Percentiles rank a stretch among this genome's conserved stretches.
Evolutionary conservation across 2,329 filamentous ascomycete species (phyloP).

Genomic region (Fusarium nelsonii): DNA sequence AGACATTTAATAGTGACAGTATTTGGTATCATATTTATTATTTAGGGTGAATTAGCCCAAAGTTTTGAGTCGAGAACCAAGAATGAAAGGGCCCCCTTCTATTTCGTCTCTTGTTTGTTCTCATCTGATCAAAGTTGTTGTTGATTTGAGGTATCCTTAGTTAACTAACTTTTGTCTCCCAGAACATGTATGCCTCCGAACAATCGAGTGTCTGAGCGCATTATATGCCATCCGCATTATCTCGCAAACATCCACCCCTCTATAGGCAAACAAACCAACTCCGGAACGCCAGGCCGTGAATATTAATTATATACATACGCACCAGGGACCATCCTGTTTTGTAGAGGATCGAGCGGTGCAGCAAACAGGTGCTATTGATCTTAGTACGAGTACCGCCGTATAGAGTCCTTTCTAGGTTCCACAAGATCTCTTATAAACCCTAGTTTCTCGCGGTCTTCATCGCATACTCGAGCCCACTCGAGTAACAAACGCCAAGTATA

Average conservation of each 20-base stretch:
- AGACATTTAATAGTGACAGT: not conserved
- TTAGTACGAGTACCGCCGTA: constrained; percentile 17
- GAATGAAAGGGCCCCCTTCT: constrained; percentile 28
- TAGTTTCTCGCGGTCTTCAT: constrained; percentile 58
- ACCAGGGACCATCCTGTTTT: constrained; percentile 1
- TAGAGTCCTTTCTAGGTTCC: constrained; percentile 34
- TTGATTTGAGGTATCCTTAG: constrained; percentile 20
- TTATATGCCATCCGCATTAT: constrained; percentile 33
- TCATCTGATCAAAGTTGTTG: constrained; percentile 18
- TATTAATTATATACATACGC: constrained; percentile 42
- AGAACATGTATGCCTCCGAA: constrained; percentile 10
- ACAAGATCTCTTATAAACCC: constrained; percentile 60
- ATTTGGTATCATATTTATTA: constrained; percentile 33
- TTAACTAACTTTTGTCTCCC: constrained; percentile 15
- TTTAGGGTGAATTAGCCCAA: constrained; percentile 20
- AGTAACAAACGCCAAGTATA: constrained; percentile 73
- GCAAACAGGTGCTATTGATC: constrained; percentile 19
- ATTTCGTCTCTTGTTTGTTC: constrained; percentile 21
- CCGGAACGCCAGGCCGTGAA: constrained; percentile 47
- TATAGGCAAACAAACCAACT: constrained; percentile 31
- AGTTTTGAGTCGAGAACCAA: constrained; percentile 30
- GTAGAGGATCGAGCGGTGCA: constrained; percentile 18
- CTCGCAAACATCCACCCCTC: constrained; percentile 16
- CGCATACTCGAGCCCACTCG: constrained; percentile 67
- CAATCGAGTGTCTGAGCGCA: constrained; percentile 2